Percentiles rank a stretch among this genome's conserved stretches.
phyloP scores from a whole-genome alignment of 1,284 basidiomycete species.

The Heterobasidion parviporum region DNA sequence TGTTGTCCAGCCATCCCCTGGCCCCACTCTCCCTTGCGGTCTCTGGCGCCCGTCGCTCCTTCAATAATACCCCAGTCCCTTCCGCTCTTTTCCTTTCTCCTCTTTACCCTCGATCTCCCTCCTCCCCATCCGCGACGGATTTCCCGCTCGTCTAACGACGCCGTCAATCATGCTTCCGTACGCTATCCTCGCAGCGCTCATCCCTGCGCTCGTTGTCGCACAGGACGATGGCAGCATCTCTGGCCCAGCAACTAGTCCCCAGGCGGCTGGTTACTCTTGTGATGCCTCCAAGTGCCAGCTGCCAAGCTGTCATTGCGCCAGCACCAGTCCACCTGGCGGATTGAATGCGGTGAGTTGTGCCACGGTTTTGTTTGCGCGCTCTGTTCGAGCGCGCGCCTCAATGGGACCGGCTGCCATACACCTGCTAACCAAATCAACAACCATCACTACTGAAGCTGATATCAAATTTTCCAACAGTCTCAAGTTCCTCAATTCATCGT shows the following conservation, averaged over 20 bases:
- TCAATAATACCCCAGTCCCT: not conserved
- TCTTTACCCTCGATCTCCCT: not conserved
- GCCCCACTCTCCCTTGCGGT: not conserved
- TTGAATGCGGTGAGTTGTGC: constrained; percentile 43
- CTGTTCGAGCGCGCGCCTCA: not conserved
- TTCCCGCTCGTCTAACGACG: not conserved
- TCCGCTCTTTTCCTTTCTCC: not conserved
- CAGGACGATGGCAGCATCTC: constrained; percentile 40
- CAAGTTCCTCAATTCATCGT: constrained; percentile 68
- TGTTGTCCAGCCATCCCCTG: not conserved
- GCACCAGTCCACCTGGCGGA: constrained; percentile 63
- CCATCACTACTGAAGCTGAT: not conserved
- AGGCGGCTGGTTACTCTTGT: constrained; percentile 62
- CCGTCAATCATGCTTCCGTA: constrained; percentile 23
- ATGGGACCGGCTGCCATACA: too few species aligned
- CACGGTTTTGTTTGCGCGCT: not conserved
- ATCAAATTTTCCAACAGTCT: constrained; percentile 24
- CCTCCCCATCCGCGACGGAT: not conserved
- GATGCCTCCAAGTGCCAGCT: constrained; percentile 58
- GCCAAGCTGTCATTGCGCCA: constrained; percentile 67
- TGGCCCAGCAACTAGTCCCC: constrained; percentile 37
- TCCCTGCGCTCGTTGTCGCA: constrained; percentile 29
- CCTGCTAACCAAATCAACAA: not conserved
- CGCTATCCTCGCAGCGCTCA: constrained; percentile 21
- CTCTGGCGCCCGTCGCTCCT: not conserved